Conservation (phyloP, 495 filamentous ascomycete genomes). For the Hypoxylon subgilvum region DNA sequence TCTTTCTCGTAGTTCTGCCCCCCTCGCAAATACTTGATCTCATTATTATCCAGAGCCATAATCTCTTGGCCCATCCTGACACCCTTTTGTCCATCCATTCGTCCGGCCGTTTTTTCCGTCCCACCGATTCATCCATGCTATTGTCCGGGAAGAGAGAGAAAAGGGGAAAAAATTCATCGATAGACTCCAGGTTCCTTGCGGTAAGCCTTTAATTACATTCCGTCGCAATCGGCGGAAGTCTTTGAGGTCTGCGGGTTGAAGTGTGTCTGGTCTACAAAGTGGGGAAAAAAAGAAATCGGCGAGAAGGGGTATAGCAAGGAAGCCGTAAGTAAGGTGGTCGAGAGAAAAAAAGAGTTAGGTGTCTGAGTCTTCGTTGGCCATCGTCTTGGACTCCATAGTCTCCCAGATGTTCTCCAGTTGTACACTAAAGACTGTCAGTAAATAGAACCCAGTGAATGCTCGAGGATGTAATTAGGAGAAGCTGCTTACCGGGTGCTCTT, state of each 20-base stretch:
- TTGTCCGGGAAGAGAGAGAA: conserved; percentile 2
- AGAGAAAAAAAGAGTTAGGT: conserved; percentile 3
- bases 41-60: conserved; percentile 27
- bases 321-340: background rate
- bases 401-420: conserved; percentile 35
- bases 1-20: background rate
- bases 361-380: conserved; percentile 30
- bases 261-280: background rate
- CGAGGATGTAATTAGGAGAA: background rate
- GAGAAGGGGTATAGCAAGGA: background rate
- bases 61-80: conserved; percentile 24
- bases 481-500: conserved; percentile 43
- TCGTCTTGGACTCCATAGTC: conserved; percentile 33
- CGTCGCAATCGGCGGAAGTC: conserved; percentile 4
- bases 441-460: background rate
- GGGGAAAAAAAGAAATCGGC: background rate
- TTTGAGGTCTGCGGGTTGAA: background rate
- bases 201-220: conserved; percentile 24
- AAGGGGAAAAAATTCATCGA: conserved; percentile 8
- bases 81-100: conserved; percentile 32
- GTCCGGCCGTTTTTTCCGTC: conserved; percentile 32
- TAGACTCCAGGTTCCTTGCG: conserved; percentile 29
- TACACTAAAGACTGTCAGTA: conserved; percentile 22
- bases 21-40: conserved; percentile 8
- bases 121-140: conserved; percentile 30